Conservation (phyloP, 495 filamentous ascomycete genomes). For the Aspergillus sclerotioniger region DNA sequence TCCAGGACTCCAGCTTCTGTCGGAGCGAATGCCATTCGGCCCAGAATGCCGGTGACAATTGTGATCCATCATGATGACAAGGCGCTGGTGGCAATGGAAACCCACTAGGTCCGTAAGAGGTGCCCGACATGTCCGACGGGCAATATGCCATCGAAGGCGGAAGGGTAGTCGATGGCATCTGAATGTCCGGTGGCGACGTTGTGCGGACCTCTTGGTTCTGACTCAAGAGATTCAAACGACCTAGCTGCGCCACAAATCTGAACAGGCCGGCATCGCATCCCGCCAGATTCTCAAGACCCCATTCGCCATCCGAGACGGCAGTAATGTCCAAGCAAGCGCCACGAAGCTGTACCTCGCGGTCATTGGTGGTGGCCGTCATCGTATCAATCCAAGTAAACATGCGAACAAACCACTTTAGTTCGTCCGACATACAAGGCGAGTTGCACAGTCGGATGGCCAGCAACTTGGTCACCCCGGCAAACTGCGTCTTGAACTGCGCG, state of each 20-base stretch:
- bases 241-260: constrained; percentile 72
- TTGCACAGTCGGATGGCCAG: constrained; percentile 69
- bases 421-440: constrained; percentile 58
- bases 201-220: constrained; percentile 61
- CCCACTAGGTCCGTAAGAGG: constrained; percentile 16
- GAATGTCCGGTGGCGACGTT: constrained; percentile 28
- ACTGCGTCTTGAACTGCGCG: constrained; percentile 88
- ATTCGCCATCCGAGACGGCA: constrained; percentile 64
- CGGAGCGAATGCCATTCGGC: constrained; percentile 80
- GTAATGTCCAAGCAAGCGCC: constrained; percentile 66
- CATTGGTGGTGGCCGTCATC: constrained; percentile 89
- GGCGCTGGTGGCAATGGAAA: constrained; percentile 31
- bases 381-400: constrained; percentile 96
- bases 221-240: constrained; percentile 83
- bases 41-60: constrained; percentile 65
- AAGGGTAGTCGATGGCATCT: constrained; percentile 32
- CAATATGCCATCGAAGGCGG: constrained; percentile 41
- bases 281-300: constrained; percentile 79
- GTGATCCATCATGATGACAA: constrained; percentile 22
- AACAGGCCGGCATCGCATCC: constrained; percentile 84
- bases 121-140: constrained; percentile 19
- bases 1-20: constrained; percentile 74
- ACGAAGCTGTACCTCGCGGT: constrained; percentile 84
- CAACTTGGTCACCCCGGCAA: constrained; percentile 91
- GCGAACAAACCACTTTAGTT: constrained; percentile 90